Percentiles rank a stretch among this genome's conserved stretches.
These are phyloP conservation scores for Arabis alpina DNA, from an alignment of 345 rosid genomes.

Conservation along the genomic window DNA sequence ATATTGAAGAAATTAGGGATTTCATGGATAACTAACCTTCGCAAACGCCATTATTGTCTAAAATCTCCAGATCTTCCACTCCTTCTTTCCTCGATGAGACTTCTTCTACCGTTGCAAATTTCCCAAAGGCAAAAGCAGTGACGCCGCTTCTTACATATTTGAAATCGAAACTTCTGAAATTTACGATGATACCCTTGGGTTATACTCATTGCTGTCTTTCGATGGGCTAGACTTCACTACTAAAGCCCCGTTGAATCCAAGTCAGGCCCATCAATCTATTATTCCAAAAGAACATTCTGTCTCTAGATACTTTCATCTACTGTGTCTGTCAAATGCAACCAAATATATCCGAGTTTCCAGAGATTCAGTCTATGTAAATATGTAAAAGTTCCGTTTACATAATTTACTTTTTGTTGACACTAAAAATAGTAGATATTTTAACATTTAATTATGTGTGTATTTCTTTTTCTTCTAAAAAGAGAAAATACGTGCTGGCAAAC, in stretches of 20 bases:
- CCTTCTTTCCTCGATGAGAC: constrained; percentile 6
- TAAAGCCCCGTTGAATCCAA: not conserved
- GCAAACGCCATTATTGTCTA: constrained; percentile 33
- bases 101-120: constrained; percentile 32
- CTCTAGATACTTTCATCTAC: too few species aligned
- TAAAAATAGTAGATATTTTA: not conserved
- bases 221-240: not conserved
- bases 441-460: not conserved
- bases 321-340: not conserved
- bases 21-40: constrained; percentile 14
- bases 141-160: constrained; percentile 33
- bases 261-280: constrained; percentile 14
- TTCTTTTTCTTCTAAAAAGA: not conserved
- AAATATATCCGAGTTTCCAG: too few species aligned
- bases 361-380: too few species aligned
- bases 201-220: not conserved
- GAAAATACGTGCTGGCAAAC: not conserved
- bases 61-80: constrained; percentile 34
- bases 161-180: not conserved
- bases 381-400: too few species aligned
- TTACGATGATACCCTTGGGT: constrained; percentile 19
- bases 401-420: not conserved
- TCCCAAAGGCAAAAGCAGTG: not conserved
- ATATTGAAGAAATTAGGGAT: not conserved
- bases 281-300: not conserved